Evolutionary conservation across 2,329 filamentous ascomycete species (phyloP), one percentile per base, ranked within the genome.

Genomic region (Diaporthe helianthi): DNA sequence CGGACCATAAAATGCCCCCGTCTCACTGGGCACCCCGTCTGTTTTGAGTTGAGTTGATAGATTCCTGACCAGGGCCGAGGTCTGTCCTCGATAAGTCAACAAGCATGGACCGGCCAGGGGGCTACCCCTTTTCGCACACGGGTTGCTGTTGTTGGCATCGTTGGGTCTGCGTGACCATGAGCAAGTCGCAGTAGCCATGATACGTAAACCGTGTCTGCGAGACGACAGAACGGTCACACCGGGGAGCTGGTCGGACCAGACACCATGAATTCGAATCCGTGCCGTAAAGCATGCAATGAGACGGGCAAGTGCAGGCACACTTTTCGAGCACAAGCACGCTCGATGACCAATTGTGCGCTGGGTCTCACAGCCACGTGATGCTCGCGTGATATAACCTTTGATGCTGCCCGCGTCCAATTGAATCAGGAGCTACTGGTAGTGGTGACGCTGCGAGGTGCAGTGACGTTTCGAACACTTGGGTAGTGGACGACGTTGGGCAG

Each of bases 121-220:
- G n/a, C 58, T 63, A 49, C 58, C 58, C 58, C 44, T 63, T 49
- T 63, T 49, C 58, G n/a, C 58, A 44, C 29, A n/a, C 29, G 41
- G 26, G 19, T 47, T 36, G n/a, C 7, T 3, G 29, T 24, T 36
- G 29, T 31, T 63, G 29, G 44, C 58, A 49, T 26, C 29, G 26
- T 26, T 36, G 44, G 44, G 36, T 9, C n/a, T 49, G 58, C 47
- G 44, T 41, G 44, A 63, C 58, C 44, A 19, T 19, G 58, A 36
- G 44, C 44, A 46, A 49, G 29, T 36, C n/a, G n/a, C 33, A 41
- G 58, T 63, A 24, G 19, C 29, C n/a, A n/a, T n/a, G 31, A 63
- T 36, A 49, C 44, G 44, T 36, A 36, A 36, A 36, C 29, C 24
- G 19, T 36, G 44, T 19, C n/a, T 36, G 58, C 44, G 41, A 13